These are phyloP conservation scores for Suillus placidus DNA, from an alignment of 768 basidiomycete species.

Conservation along the genomic window DNA sequence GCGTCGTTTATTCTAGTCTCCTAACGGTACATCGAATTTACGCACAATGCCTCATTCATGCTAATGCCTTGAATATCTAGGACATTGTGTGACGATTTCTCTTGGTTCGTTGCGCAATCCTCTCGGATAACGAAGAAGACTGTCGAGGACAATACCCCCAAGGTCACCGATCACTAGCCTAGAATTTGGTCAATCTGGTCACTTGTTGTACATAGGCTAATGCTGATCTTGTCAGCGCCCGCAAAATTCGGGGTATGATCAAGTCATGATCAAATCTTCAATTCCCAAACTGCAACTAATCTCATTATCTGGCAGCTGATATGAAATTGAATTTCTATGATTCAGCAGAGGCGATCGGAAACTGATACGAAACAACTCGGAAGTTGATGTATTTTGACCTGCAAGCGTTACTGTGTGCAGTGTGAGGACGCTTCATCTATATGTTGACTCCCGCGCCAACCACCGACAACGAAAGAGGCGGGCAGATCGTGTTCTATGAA, in stretches of 20 bases:
- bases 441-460: neutral
- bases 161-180: neutral
- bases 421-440: neutral
- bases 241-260: neutral
- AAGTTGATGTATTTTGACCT: neutral
- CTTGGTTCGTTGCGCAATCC: neutral
- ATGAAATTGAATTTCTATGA: neutral
- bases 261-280: no score
- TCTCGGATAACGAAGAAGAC: neutral
- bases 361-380: neutral
- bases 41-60: neutral
- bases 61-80: neutral
- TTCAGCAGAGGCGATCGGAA: neutral
- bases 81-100: neutral
- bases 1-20: neutral
- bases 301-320: neutral
- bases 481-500: neutral
- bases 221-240: neutral
- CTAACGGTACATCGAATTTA: neutral
- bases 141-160: neutral
- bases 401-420: neutral
- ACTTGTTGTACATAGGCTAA: neutral
- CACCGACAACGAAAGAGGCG: neutral
- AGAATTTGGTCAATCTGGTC: no score
- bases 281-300: no score